Percentiles rank a stretch among this genome's conserved stretches.
These are phyloP conservation scores for Cladophialophora carrionii DNA, from an alignment of 2,329 filamentous ascomycete species.

Conservation along the genomic window DNA sequence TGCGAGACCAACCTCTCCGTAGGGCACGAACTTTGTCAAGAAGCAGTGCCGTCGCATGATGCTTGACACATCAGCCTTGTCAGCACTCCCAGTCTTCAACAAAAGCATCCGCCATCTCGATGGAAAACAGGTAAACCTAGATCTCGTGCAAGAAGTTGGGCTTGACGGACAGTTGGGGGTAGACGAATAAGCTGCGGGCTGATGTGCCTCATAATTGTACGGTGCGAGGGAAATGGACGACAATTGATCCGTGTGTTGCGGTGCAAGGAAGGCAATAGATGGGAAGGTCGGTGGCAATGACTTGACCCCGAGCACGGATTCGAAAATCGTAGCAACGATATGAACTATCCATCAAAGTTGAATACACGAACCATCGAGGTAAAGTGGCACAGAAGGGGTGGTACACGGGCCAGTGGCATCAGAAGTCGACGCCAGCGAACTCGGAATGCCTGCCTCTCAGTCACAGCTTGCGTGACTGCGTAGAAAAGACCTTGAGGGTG, in stretches of 20 bases:
- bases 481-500: too few species aligned
- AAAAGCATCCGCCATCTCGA: conserved; percentile 11
- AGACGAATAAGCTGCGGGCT: conserved; percentile 24
- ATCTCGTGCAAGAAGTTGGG: conserved; percentile 55
- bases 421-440: too few species aligned
- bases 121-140: conserved; percentile 37
- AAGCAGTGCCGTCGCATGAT: not conserved
- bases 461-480: too few species aligned
- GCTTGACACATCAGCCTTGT: not conserved
- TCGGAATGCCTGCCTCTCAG: too few species aligned
- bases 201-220: conserved; percentile 17
- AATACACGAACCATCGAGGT: not conserved
- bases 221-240: conserved; percentile 18
- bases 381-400: too few species aligned
- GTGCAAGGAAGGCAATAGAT: not conserved
- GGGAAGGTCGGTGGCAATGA: not conserved
- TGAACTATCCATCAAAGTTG: not conserved
- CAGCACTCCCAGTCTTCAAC: not conserved
- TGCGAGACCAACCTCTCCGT: not conserved
- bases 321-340: not conserved
- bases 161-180: conserved; percentile 27
- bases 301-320: not conserved
- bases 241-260: conserved; percentile 13
- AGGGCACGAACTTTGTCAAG: not conserved
- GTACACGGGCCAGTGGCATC: too few species aligned